Evolutionary conservation across 2,329 filamentous ascomycete genomes (phyloP).

Genomic region (Didymella pomorum): DNA sequence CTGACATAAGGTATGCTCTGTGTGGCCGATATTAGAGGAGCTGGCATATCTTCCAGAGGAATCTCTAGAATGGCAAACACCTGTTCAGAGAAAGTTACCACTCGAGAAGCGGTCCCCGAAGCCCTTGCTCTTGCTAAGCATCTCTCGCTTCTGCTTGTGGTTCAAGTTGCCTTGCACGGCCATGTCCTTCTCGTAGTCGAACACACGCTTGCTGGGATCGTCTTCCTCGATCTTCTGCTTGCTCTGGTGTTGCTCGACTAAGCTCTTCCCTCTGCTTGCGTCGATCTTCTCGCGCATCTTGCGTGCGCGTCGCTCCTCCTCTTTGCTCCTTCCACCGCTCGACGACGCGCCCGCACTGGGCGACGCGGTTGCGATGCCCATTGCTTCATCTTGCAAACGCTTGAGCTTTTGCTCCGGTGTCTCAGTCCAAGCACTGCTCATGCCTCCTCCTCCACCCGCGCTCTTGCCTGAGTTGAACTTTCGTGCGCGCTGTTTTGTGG

Average conservation of each 20-base stretch:
- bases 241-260: slow-evolving; percentile 58
- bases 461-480: slow-evolving; percentile 80
- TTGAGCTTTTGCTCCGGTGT: slow-evolving; percentile 87
- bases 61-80: too few relatives aligned
- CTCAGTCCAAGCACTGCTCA: slow-evolving; percentile 82
- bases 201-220: slow-evolving; percentile 87
- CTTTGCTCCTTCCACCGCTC: slow-evolving; percentile 47
- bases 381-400: slow-evolving; percentile 79
- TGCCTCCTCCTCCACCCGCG: slow-evolving; percentile 58
- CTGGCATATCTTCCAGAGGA: background rate
- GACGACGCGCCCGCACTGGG: slow-evolving; percentile 23
- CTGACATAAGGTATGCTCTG: too few relatives aligned
- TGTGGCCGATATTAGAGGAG: too few relatives aligned
- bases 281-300: slow-evolving; percentile 66
- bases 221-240: slow-evolving; percentile 74
- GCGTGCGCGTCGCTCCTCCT: slow-evolving; percentile 56
- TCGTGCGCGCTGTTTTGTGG: slow-evolving; percentile 80
- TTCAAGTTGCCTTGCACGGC: slow-evolving; percentile 75
- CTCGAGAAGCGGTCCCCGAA: slow-evolving; percentile 84
- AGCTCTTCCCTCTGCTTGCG: slow-evolving; percentile 52
- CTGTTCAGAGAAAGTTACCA: slow-evolving; percentile 64
- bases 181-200: slow-evolving; percentile 96
- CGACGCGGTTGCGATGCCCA: slow-evolving; percentile 68
- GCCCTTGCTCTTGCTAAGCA: slow-evolving; percentile 79
- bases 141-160: slow-evolving; percentile 75